A percentile compares a stretch with the other conserved stretches of the same genome.
phyloP scores from a whole-genome alignment of 345 rosid genomes.

The Bruguiera gymnorhiza region DNA sequence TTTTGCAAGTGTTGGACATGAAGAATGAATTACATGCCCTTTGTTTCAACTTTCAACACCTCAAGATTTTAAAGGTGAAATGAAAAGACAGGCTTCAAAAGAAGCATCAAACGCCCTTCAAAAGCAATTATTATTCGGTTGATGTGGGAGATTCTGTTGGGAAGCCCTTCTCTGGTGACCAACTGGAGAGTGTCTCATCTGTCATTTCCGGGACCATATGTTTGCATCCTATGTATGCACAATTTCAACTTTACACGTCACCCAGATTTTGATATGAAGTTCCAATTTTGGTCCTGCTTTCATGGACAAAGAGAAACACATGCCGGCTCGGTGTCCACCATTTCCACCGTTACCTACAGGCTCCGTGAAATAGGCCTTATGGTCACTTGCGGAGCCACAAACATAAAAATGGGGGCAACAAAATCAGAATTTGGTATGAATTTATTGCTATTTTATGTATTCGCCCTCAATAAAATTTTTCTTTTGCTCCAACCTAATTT shows the following conservation, averaged over 20 bases:
- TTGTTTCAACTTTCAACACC: neutral
- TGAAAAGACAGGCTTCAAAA: neutral
- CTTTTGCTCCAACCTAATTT: no score
- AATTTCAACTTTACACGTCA: conserved; percentile 13
- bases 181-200: neutral
- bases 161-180: neutral
- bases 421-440: no score
- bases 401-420: no score
- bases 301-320: neutral
- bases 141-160: neutral
- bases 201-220: conserved; percentile 1
- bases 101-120: conserved; percentile 1
- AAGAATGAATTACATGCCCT: neutral
- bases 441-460: no score
- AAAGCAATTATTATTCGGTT: conserved; percentile 13
- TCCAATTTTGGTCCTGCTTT: neutral
- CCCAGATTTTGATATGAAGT: neutral
- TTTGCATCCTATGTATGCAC: conserved; percentile 18
- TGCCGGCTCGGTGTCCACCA: neutral
- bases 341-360: neutral
- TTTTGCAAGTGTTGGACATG: conserved; percentile 8
- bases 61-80: neutral
- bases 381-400: no score
- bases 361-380: no score
- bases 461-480: no score